Percentiles rank a stretch among this genome's conserved stretches.
These are phyloP conservation scores for Aspergillus bombycis DNA, from an alignment of 2,329 filamentous ascomycete species.

Conservation along the genomic window DNA sequence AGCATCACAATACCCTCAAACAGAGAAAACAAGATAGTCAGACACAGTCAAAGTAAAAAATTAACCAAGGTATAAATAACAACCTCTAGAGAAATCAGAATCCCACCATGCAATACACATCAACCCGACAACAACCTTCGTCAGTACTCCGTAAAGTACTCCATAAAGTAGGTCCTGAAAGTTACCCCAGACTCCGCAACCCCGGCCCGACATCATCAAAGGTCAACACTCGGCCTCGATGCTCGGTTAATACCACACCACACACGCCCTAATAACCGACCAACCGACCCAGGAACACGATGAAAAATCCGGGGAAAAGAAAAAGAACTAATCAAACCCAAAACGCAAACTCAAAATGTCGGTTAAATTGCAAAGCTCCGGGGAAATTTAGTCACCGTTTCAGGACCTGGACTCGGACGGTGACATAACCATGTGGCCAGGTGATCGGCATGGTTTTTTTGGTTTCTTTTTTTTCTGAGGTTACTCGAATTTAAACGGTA, in stretches of 20 bases:
- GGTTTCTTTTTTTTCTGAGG: neutral
- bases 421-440: neutral
- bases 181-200: neutral
- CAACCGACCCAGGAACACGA: neutral
- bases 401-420: neutral
- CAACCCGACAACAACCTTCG: no score
- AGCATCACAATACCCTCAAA: no score
- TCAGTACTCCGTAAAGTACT: no score
- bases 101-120: neutral
- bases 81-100: neutral
- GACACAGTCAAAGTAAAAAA: neutral
- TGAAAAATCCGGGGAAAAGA: neutral
- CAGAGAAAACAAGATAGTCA: neutral
- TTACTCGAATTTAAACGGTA: neutral
- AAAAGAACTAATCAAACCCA: neutral
- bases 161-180: no score
- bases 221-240: neutral
- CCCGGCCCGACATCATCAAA: neutral
- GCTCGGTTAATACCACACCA: neutral
- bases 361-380: neutral
- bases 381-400: neutral
- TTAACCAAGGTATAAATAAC: neutral
- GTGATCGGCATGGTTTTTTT: neutral
- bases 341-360: neutral
- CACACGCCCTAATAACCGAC: neutral